Percentiles rank a stretch among this genome's conserved stretches.
These are phyloP conservation scores for Dactylis glomerata DNA, from an alignment of 176 grass and related monocot species.

Conservation along the genomic window DNA sequence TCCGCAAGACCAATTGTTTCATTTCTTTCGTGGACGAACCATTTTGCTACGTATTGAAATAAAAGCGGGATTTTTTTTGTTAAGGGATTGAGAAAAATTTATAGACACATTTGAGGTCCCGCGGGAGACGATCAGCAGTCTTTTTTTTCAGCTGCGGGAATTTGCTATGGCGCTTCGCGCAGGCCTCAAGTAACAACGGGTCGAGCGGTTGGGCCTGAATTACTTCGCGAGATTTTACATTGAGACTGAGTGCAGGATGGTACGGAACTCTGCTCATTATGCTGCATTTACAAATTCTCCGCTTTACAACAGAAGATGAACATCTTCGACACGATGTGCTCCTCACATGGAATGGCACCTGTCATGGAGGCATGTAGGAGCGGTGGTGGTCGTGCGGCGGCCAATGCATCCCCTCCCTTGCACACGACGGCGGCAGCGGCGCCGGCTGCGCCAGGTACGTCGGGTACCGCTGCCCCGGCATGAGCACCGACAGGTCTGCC, in stretches of 20 bases:
- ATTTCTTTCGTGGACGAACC: too few relatives aligned
- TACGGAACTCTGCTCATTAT: background rate
- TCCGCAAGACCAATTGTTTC: too few relatives aligned
- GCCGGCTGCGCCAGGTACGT: slow-evolving; percentile 84
- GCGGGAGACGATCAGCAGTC: too few relatives aligned
- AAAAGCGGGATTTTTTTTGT: too few relatives aligned
- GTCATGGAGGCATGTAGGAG: slow-evolving; percentile 48
- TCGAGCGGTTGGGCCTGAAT: background rate
- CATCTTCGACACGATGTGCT: background rate
- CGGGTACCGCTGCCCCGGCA: slow-evolving; percentile 84
- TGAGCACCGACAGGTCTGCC: slow-evolving; percentile 69
- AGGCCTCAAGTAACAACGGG: background rate
- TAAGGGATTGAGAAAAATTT: too few relatives aligned
- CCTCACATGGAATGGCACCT: background rate
- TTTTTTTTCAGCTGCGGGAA: too few relatives aligned
- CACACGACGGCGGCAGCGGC: slow-evolving; percentile 64
- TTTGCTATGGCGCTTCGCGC: too few relatives aligned
- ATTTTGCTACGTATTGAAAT: too few relatives aligned
- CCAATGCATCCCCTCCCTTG: slow-evolving; percentile 87
- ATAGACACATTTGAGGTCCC: too few relatives aligned
- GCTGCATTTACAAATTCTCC: slow-evolving; percentile 9
- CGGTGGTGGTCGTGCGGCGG: slow-evolving; percentile 57
- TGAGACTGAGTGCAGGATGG: slow-evolving; percentile 7
- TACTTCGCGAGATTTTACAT: background rate
- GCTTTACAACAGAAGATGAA: slow-evolving; percentile 7